Conservation (phyloP, 2,329 filamentous ascomycete species). For the Penicillium polonicum region DNA sequence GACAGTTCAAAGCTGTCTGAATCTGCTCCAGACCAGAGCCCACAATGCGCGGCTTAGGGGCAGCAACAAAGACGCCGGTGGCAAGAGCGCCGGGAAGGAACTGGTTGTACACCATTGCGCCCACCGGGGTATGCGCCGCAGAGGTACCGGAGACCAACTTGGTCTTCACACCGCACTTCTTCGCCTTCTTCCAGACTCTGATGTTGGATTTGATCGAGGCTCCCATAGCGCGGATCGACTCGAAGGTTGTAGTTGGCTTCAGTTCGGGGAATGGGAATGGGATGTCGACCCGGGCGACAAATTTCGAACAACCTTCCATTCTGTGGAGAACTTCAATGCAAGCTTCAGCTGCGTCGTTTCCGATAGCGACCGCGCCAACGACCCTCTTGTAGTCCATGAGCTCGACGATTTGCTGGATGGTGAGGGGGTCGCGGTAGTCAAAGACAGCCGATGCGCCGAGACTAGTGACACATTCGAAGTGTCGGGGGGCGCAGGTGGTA, state of each 20-base stretch:
- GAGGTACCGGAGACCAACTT: not conserved
- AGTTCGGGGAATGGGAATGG: not conserved
- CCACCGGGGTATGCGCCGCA: not conserved
- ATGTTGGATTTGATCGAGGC: not conserved
- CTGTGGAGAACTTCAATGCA: conserved; percentile 4
- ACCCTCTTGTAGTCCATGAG: not conserved
- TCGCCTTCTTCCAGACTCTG: not conserved
- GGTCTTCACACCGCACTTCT: not conserved
- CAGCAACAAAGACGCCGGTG: not conserved
- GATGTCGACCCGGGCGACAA: not conserved
- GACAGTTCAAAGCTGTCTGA: not conserved
- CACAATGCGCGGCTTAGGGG: not conserved
- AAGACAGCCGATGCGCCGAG: not conserved
- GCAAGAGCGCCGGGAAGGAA: conserved; percentile 2
- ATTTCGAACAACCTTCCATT: not conserved
- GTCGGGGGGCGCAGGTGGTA: not conserved
- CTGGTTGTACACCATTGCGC: not conserved
- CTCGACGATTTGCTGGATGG: not conserved
- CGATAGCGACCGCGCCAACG: conserved; percentile 1
- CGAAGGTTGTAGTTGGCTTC: not conserved
- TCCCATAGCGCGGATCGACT: not conserved
- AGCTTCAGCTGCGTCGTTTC: conserved; percentile 4
- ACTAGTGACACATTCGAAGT: not conserved
- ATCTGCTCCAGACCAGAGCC: not conserved
- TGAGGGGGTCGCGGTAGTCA: conserved; percentile 1